Evolutionary conservation across 2,329 filamentous ascomycete species (phyloP).

Genomic region (Penicillium glabrum): DNA sequence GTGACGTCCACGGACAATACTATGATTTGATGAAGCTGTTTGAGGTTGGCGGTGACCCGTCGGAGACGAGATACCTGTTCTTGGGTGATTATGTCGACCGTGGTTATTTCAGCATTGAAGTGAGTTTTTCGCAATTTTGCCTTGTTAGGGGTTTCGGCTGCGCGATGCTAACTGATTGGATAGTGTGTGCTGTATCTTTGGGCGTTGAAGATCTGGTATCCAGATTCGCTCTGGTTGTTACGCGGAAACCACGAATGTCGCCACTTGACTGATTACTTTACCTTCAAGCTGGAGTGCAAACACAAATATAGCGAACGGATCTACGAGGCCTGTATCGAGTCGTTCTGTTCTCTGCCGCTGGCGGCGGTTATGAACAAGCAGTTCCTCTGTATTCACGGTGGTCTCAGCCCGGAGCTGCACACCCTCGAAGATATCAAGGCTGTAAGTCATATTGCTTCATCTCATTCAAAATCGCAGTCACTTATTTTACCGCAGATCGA

Average conservation of each 20-base stretch:
- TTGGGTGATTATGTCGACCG: slow-evolving; percentile 97
- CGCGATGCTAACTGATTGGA: slow-evolving; percentile 6
- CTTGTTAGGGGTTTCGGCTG: neutral
- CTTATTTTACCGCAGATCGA: slow-evolving; percentile 67
- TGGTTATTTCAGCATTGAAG: slow-evolving; percentile 98
- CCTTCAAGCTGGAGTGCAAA: slow-evolving; percentile 99
- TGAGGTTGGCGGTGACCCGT: slow-evolving; percentile 93
- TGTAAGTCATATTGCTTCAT: slow-evolving; percentile 54
- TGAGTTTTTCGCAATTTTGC: slow-evolving; percentile 31
- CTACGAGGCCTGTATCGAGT: slow-evolving; percentile 98
- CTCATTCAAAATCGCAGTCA: neutral
- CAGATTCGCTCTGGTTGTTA: slow-evolving; percentile 93
- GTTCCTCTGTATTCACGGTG: slow-evolving; percentile 97
- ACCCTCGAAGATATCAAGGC: slow-evolving; percentile 91
- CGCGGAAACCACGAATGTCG: slow-evolving; percentile 98
- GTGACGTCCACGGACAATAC: slow-evolving; percentile 98
- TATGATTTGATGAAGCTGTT: slow-evolving; percentile 99
- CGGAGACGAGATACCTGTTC: slow-evolving; percentile 95
- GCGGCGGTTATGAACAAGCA: slow-evolving; percentile 99
- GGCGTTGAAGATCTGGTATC: slow-evolving; percentile 98
- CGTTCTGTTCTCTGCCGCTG: slow-evolving; percentile 89
- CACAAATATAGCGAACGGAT: slow-evolving; percentile 97
- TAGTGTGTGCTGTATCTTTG: slow-evolving; percentile 94
- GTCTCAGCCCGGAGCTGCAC: slow-evolving; percentile 91
- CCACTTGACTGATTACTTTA: slow-evolving; percentile 99